Base-by-base conservation (phyloP, 2,329 filamentous ascomycete genomes). In the Clarireedia homoeocarpa region DNA sequence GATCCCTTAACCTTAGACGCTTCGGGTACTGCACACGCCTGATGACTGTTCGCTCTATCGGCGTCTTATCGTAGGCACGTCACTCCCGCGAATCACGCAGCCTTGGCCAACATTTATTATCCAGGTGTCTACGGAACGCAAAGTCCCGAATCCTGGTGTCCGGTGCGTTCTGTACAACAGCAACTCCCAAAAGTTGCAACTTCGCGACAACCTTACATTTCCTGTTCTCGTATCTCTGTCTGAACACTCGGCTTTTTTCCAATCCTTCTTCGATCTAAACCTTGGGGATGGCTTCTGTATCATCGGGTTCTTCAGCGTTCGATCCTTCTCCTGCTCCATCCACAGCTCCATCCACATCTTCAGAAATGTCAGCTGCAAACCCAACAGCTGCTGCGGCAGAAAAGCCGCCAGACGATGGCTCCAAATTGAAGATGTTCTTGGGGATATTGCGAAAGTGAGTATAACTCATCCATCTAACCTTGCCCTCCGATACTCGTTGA, bases 361-460 rank as follows among this genome's bases (percentile, higher is more conserved):
- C 64, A 30, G 64, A 66, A 34, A 34, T 34, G 20, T 60, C 62
- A 2, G 63, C 63, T 40, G 57, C 58, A 26, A 26, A 56, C 15
- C 53, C 50, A 7, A 44, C 58, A 24, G 51, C 58, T 27, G 57
- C 66, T 4, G 65, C 65, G 36, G 51, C 70, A 34, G 81, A 84
- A 67, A 83, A 84, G 71, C 71, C 75, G 15, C 77, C 79, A 62
- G 91, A 89, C 74, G 91, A 97, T 58, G 84, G 83, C 63, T 92
- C 88, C 63, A 96, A 96, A 78, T 77, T 97, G 67, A 88, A 84
- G 73, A 95, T 89, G 1, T 95, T 97, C 68, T 72, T 96, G 59
- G 83, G 85, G 53, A 95, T 96, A 64, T 74, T 97, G 68, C 86
- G 86, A 73, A 95, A 88, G 90, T 95, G 79, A 75, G 84, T 72